phyloP scores from a whole-genome alignment of 192 early-diverging fungal species.

The Haplosporangium gracile region DNA sequence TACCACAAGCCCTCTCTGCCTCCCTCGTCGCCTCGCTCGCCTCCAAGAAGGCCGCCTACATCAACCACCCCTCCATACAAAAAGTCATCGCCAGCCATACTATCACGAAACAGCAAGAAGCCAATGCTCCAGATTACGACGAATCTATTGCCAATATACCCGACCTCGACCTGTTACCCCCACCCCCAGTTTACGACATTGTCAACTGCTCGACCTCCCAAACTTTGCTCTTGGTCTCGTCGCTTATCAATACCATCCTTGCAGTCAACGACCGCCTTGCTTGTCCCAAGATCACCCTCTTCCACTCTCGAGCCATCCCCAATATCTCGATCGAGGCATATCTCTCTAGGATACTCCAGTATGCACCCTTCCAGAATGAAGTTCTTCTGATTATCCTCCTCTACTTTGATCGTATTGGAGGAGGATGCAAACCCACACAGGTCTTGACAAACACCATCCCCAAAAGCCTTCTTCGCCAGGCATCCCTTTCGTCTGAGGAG shows the following conservation, averaged over 20 bases:
- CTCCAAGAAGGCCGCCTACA: constrained; percentile 37
- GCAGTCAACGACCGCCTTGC: constrained; percentile 61
- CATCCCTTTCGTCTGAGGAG: constrained; percentile 32
- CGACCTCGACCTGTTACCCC: constrained; percentile 45
- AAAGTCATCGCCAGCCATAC: constrained; percentile 39
- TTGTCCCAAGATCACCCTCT: constrained; percentile 67
- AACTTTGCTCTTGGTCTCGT: constrained; percentile 62
- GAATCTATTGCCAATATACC: constrained; percentile 50
- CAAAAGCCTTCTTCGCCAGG: constrained; percentile 41
- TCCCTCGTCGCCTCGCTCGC: constrained; percentile 23
- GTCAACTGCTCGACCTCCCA: constrained; percentile 60
- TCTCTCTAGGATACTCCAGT: constrained; percentile 74
- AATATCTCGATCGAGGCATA: constrained; percentile 76
- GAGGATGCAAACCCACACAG: constrained; percentile 55
- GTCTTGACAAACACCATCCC: constrained; percentile 51
- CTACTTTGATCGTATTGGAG: constrained; percentile 77
- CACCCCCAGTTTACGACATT: constrained; percentile 59
- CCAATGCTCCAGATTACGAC: constrained; percentile 38
- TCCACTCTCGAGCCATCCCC: constrained; percentile 79
- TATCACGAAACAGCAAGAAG: constrained; percentile 20
- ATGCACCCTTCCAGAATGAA: constrained; percentile 77
- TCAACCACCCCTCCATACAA: constrained; percentile 51
- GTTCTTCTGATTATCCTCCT: constrained; percentile 76
- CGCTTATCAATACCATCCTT: constrained; percentile 65
- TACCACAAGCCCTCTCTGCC: constrained; percentile 19